These are phyloP conservation scores for Clavispora asparagi DNA, from an alignment of 805 yeast genomes.

Conservation along the genomic window DNA sequence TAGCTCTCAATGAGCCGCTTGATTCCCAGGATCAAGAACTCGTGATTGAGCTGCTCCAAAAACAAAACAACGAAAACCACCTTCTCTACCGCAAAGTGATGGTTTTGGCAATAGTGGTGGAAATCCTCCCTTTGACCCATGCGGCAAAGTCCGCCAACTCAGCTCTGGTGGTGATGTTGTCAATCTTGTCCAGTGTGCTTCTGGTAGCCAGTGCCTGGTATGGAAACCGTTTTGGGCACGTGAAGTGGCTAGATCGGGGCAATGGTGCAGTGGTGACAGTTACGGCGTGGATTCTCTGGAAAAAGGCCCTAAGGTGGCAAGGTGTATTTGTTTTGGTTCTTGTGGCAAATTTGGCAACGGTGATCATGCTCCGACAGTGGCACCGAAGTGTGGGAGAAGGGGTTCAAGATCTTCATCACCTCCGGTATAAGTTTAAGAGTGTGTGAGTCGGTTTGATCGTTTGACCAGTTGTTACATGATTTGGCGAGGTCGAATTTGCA, in stretches of 20 bases:
- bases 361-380: constrained; percentile 13
- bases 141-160: neutral
- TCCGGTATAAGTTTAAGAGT: constrained; percentile 20
- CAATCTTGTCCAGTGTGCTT: neutral
- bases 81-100: constrained; percentile 8
- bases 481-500: no score
- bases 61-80: constrained; percentile 10
- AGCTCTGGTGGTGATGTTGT: neutral
- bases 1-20: constrained; percentile 13
- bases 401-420: constrained; percentile 10
- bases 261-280: neutral
- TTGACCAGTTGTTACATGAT: no score
- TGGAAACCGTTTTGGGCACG: neutral
- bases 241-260: neutral
- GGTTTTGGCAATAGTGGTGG: constrained; percentile 9
- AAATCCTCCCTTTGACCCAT: constrained; percentile 14
- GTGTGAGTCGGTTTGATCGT: constrained; percentile 5
- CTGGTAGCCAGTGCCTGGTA: neutral
- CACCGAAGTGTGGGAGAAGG: constrained; percentile 7
- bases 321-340: constrained; percentile 14
- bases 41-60: constrained; percentile 12
- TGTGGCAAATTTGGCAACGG: constrained; percentile 12
- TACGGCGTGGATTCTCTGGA: neutral
- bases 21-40: constrained; percentile 22
- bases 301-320: neutral